These are phyloP conservation scores for Madurella mycetomatis DNA, from an alignment of 2,329 filamentous ascomycete species.

Conservation along the genomic window DNA sequence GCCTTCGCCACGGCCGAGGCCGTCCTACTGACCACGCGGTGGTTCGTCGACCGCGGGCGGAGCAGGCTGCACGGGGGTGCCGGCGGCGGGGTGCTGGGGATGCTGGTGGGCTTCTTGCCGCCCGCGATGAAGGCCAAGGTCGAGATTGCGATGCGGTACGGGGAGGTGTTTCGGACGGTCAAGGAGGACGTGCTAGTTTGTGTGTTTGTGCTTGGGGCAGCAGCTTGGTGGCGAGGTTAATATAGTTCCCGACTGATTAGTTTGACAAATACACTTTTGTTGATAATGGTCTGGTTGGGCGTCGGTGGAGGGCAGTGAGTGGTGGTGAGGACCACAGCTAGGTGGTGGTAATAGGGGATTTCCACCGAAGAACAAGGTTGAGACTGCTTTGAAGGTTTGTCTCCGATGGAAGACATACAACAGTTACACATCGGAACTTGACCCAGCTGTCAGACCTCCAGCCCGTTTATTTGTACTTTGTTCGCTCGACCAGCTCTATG, in stretches of 20 bases:
- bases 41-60: slow-evolving; percentile 61
- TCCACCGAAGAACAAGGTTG: too few species aligned
- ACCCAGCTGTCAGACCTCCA: too few species aligned
- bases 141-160: slow-evolving; percentile 59
- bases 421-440: too few species aligned
- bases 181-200: slow-evolving; percentile 69
- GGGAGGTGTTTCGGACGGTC: slow-evolving; percentile 67
- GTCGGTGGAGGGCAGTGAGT: too few species aligned
- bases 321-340: too few species aligned
- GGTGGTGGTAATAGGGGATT: too few species aligned
- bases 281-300: too few species aligned
- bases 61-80: slow-evolving; percentile 34
- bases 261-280: too few species aligned
- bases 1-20: slow-evolving; percentile 77
- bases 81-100: slow-evolving; percentile 59
- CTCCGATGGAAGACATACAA: too few species aligned
- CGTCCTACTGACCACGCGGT: slow-evolving; percentile 64
- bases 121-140: slow-evolving; percentile 59
- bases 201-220: slow-evolving; percentile 67
- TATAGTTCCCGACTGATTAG: not conserved
- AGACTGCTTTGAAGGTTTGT: too few species aligned
- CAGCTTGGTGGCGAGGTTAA: slow-evolving; percentile 40
- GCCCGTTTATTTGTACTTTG: too few species aligned
- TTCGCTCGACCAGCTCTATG: too few species aligned
- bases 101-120: slow-evolving; percentile 61